Evolutionary conservation across 2,329 filamentous ascomycete species (phyloP), one percentile per base, ranked within the genome.

Genomic region (Hirsutella minnesotensis): DNA sequence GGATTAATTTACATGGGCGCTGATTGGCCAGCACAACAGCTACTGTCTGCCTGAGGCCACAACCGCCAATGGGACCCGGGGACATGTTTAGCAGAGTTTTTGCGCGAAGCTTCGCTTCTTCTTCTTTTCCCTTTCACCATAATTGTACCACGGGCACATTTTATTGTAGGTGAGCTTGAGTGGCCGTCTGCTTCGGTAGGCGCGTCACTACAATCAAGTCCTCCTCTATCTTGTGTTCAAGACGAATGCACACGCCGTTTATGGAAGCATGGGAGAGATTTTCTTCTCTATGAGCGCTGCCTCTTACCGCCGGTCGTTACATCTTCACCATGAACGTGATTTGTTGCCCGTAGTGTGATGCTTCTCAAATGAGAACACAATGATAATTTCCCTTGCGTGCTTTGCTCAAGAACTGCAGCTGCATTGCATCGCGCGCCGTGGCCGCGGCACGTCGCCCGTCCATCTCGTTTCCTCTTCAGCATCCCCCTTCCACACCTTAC

Each of bases 381-480:
- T n/a, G 9, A 19, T 19, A 16, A 21, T 22, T 18, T 16, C 2
- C 30, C 12, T 35, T 41, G 19, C 10, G 30, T 20, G n/a, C 19
- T 21, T 15, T 15, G 34, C 18, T 40, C 69, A 94, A 20, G 90
- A 95, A 59, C 87, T 95, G 64, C 92, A 98, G 59, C 86, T 94
- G 61, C 92, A 96, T 68, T 95, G 90, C 76, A 95, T 79, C 29
- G 84, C 85, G 51, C 86, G 76, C 62, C 81, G 79, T 38, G 72
- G 72, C 57, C 75, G 79, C 0, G 90, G 90, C 43, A 94, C 86
- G 63, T 95, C 88, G 2, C 85, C 83, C 52, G 81, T 86, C 69
- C 86, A 94, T 48, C 89, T 72, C 52, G 81, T 72, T 60, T 95
- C 90, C 57, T 95, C 86, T 15, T 79, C 77, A 41, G 65, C 67